Percentiles rank a stretch among this genome's conserved stretches.
Evolutionary conservation across 2,329 filamentous ascomycete genomes (phyloP).

Genomic region (Penicillium fuscoglaucum): DNA sequence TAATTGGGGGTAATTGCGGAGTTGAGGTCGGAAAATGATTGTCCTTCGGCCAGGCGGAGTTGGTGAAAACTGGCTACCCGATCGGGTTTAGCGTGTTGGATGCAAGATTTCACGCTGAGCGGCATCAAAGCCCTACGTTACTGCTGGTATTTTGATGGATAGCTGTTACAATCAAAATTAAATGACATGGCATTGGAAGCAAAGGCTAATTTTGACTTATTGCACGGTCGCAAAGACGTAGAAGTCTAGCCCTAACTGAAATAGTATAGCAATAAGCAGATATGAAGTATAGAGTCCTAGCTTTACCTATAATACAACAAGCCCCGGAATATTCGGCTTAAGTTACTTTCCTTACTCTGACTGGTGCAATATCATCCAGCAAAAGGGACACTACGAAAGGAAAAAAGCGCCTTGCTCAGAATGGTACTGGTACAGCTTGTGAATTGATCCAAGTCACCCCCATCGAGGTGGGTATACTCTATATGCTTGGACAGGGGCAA

Average conservation of each 20-base stretch:
- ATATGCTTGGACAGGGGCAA: conserved; percentile 43
- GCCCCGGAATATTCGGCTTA: background rate
- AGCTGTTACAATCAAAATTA: background rate
- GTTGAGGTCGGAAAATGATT: conserved; percentile 16
- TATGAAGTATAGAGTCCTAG: background rate
- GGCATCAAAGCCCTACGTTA: background rate
- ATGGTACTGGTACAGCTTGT: conserved; percentile 42
- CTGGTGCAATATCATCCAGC: background rate
- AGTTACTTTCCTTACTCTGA: background rate
- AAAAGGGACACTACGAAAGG: background rate
- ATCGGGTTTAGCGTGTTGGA: conserved; percentile 28
- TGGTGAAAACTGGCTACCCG: conserved; percentile 25
- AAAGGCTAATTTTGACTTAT: background rate
- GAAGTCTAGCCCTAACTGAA: background rate
- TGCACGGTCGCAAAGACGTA: background rate
- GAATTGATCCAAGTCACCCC: conserved; percentile 37
- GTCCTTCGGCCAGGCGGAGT: conserved; percentile 24
- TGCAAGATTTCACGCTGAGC: conserved; percentile 12
- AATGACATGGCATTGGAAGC: too few species aligned
- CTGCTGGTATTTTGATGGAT: background rate
- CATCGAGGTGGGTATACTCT: conserved; percentile 34
- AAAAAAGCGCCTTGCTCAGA: background rate
- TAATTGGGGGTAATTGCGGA: conserved; percentile 7
- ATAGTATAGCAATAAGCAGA: background rate
- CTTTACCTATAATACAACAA: background rate